Evolutionary conservation across 176 grass and related monocot species (phyloP).

Genomic region (Poa pratensis): DNA sequence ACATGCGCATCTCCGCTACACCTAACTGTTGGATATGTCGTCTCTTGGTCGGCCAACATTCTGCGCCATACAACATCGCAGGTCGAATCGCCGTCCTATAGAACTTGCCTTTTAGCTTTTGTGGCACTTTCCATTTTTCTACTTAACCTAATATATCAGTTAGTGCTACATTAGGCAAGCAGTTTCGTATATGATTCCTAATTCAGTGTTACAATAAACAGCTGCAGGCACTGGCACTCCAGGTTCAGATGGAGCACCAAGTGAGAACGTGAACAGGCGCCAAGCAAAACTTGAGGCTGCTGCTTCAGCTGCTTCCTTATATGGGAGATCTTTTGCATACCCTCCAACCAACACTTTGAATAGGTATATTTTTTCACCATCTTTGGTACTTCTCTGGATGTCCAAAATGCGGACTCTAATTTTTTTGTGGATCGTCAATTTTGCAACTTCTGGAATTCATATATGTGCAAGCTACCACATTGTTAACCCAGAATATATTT

Average conservation of each 20-base stretch:
- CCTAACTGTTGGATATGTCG: too few relatives aligned
- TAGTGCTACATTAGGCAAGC: conserved; percentile 24
- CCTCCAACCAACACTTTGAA: conserved; percentile 46
- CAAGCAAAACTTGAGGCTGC: conserved; percentile 77
- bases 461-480: neutral
- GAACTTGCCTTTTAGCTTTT: too few relatives aligned
- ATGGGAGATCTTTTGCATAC: conserved; percentile 79
- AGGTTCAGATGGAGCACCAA: conserved; percentile 37
- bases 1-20: too few relatives aligned
- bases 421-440: neutral
- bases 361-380: conserved; percentile 42
- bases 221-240: conserved; percentile 42
- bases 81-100: too few relatives aligned
- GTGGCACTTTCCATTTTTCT: neutral
- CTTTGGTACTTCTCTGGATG: neutral
- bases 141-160: neutral
- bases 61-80: too few relatives aligned
- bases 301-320: conserved; percentile 73
- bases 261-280: conserved; percentile 55
- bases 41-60: too few relatives aligned
- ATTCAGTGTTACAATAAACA: conserved; percentile 27
- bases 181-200: conserved; percentile 10
- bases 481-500: neutral
- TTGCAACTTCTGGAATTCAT: neutral
- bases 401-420: neutral